A percentile compares a stretch with the other conserved stretches of the same genome.
Conservation (phyloP, 208 protist species). For the Tritrichomonas foetus region DNA sequence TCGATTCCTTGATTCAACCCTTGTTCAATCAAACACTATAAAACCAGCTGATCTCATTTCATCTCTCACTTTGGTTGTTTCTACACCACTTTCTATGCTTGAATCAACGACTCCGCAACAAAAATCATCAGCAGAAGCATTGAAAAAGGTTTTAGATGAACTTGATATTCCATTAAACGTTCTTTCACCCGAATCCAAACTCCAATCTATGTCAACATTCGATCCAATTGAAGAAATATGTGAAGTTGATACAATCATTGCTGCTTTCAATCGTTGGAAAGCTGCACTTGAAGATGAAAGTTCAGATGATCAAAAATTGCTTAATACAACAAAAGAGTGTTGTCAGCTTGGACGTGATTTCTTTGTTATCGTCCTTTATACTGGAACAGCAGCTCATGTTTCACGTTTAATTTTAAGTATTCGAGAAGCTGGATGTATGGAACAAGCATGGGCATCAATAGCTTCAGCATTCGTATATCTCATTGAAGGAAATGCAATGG, state of each 20-base stretch:
- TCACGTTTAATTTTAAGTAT: background rate
- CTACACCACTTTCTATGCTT: background rate
- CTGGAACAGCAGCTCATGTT: background rate
- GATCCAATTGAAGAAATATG: background rate
- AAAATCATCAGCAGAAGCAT: background rate
- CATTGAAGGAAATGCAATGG: background rate
- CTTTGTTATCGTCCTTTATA: background rate
- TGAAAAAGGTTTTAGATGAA: background rate
- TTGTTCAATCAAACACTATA: background rate
- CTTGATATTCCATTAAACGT: background rate
- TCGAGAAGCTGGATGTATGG: background rate
- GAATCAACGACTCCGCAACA: background rate
- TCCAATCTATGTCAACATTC: background rate
- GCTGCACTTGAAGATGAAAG: background rate
- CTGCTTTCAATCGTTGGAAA: background rate
- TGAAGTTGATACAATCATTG: background rate
- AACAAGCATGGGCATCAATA: background rate
- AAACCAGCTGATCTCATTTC: background rate
- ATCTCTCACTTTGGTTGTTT: background rate
- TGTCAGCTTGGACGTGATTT: background rate
- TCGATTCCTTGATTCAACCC: background rate
- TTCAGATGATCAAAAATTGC: background rate
- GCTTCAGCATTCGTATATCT: background rate
- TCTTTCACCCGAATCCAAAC: background rate
- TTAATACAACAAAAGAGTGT: background rate